Base-by-base conservation (phyloP, 228 moss, liverwort and hornwort species). In the Sphagnum fallax region DNA sequence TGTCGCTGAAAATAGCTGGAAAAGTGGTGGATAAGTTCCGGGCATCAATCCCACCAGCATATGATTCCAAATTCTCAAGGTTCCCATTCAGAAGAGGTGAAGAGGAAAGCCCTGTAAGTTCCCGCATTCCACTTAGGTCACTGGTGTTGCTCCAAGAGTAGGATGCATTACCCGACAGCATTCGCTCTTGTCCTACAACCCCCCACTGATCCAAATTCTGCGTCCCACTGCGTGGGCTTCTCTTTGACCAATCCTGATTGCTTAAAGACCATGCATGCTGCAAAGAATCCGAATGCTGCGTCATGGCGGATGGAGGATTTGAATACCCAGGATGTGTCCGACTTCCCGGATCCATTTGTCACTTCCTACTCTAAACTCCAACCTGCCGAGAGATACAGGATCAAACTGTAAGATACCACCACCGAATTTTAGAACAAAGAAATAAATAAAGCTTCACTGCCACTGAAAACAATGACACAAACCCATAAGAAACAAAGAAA, bases 11-110 rank as follows among this genome's bases (percentile, higher is more conserved):
- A 65, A 93, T 68, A 18, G 88, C 97, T 49, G 93, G 93, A 67
- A 93, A 93, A 60, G 97, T 87, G 68, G 83, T 87, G 51, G 97
- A 88, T 81, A 97, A 93, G 64, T 80, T 91, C 57, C 80, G 88
- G 12, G 77, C 68, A 66, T 93, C 90, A 12, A 75, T 82, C 67
- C 87, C 93, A 65, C 82, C 82, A 65, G 71, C 79, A 14, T 83
- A 86, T 4, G 88, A 81, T 6, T 97, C 96, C 70, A 86, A 53
- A 60, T 72, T 83, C 16, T 97, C 97, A 50, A 84, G 13, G 61
- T 58, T 82, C 71, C 91, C 91, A 68, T 87, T 82, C 8, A 89
- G 72, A 65, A 79, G 89, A 49, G 89, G 88, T 16, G 94, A 89
- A 14, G 87, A 88, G 1, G 88, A 90, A 8, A 84, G 52, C 47